Percentiles rank a stretch among this genome's conserved stretches.
Conservation (phyloP, 2,329 filamentous ascomycete species). For the Pyrenophora teres region DNA sequence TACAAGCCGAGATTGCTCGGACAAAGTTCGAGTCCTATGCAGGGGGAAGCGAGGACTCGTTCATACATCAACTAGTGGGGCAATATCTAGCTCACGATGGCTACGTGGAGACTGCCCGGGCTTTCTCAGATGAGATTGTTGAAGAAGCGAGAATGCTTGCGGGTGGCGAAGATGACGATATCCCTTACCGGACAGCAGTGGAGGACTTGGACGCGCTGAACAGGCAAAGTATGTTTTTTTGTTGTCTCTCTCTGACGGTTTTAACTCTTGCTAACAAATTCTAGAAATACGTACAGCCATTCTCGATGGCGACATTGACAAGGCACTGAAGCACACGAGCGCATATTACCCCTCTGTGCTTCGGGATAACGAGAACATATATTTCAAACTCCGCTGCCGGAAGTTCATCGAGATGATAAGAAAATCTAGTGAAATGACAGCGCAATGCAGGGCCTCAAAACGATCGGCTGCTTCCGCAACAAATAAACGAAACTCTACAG, state of each 20-base stretch:
- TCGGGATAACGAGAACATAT: conserved; percentile 77
- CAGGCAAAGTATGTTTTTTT: conserved; percentile 70
- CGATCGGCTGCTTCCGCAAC: conserved; percentile 31
- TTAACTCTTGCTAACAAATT: conserved; percentile 8
- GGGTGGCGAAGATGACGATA: conserved; percentile 54
- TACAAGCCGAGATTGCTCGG: conserved; percentile 40
- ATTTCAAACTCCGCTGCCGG: conserved; percentile 84
- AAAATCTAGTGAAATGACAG: conserved; percentile 50
- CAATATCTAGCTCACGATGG: conserved; percentile 95
- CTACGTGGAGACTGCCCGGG: conserved; percentile 88
- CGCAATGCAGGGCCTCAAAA: conserved; percentile 37
- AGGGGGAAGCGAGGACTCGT: conserved; percentile 68
- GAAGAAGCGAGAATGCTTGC: conserved; percentile 73
- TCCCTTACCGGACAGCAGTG: conserved; percentile 67
- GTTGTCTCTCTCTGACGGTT: neutral
- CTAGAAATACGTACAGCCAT: conserved; percentile 84
- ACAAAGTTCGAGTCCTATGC: conserved; percentile 22
- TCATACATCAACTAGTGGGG: conserved; percentile 81
- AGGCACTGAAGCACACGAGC: conserved; percentile 79
- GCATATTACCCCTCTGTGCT: conserved; percentile 81
- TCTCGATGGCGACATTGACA: conserved; percentile 89
- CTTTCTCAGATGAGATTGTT: conserved; percentile 82
- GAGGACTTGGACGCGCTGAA: conserved; percentile 87
- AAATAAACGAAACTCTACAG: conserved; percentile 46
- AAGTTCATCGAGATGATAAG: conserved; percentile 88